These are phyloP conservation scores for Neurospora tetraspora DNA, from an alignment of 495 filamentous ascomycete species.

Conservation along the genomic window DNA sequence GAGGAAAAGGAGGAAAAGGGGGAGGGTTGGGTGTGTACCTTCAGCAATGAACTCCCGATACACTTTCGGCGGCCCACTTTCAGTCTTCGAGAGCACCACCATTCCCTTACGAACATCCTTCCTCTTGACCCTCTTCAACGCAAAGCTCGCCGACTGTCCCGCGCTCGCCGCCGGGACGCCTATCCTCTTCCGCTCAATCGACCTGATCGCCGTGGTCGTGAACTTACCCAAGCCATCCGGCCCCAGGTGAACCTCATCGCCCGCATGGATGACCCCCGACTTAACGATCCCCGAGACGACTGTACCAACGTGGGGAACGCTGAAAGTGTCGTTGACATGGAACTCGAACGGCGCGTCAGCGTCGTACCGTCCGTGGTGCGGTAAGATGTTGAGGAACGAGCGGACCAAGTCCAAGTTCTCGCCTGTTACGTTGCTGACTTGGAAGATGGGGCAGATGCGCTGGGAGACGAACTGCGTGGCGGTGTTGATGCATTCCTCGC, in stretches of 20 bases:
- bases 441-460: constrained; percentile 94
- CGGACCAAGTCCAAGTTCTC: constrained; percentile 70
- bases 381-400: constrained; percentile 89
- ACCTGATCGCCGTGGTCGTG: constrained; percentile 76
- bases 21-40: constrained; percentile 31
- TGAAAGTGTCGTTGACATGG: constrained; percentile 95
- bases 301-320: constrained; percentile 95
- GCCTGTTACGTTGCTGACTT: constrained; percentile 95
- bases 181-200: constrained; percentile 93
- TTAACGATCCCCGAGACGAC: constrained; percentile 94
- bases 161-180: constrained; percentile 80
- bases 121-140: constrained; percentile 70
- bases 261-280: constrained; percentile 75
- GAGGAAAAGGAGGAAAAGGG: neutral
- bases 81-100: constrained; percentile 84
- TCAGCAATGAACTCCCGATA: constrained; percentile 91
- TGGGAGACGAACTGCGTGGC: constrained; percentile 93
- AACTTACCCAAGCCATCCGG: constrained; percentile 91
- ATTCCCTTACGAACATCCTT: constrained; percentile 98
- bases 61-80: constrained; percentile 64
- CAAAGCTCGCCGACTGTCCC: constrained; percentile 88
- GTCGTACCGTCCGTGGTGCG: constrained; percentile 90
- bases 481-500: constrained; percentile 86
- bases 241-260: constrained; percentile 81
- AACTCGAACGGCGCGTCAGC: constrained; percentile 85